phyloP scores from a whole-genome alignment of 139 green algal genomes.

The Ettlia oleoabundans region DNA sequence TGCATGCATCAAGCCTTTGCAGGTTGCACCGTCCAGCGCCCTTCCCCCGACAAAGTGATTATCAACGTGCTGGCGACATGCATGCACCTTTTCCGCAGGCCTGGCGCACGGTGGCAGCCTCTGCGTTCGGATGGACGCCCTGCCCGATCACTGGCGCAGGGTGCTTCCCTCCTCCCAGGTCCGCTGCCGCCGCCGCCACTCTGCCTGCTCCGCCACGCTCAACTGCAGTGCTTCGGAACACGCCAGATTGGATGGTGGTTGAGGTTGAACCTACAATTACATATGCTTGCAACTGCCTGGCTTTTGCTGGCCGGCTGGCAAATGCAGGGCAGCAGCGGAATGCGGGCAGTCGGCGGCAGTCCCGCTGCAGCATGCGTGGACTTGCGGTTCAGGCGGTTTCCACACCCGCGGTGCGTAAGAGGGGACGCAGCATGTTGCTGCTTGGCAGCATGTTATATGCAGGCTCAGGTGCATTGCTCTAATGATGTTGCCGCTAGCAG shows the following conservation, averaged over 20 bases:
- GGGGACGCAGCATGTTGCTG: background rate
- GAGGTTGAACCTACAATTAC: too few species aligned
- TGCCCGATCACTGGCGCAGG: background rate
- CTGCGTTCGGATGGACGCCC: background rate
- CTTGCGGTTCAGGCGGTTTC: background rate
- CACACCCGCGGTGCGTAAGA: conserved; percentile 2
- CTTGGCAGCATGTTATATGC: too few species aligned
- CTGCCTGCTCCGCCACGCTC: background rate
- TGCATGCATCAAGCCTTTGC: too few species aligned
- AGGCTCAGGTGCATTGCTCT: too few species aligned
- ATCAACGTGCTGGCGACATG: background rate
- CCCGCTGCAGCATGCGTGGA: background rate
- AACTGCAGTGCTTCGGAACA: too few species aligned
- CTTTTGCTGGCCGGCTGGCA: too few species aligned
- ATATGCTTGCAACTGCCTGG: too few species aligned
- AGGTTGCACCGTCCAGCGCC: background rate
- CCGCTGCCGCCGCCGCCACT: background rate
- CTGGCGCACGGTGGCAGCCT: background rate
- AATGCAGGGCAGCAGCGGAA: background rate
- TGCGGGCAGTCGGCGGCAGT: background rate
- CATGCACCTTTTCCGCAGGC: conserved; percentile 1
- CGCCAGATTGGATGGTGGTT: too few species aligned
- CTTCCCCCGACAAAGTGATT: too few species aligned
- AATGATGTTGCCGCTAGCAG: background rate
- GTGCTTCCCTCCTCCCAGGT: conserved; percentile 1